Evolutionary conservation across 2,329 filamentous ascomycete species (phyloP).

Genomic region (Leptographium lundbergii): DNA sequence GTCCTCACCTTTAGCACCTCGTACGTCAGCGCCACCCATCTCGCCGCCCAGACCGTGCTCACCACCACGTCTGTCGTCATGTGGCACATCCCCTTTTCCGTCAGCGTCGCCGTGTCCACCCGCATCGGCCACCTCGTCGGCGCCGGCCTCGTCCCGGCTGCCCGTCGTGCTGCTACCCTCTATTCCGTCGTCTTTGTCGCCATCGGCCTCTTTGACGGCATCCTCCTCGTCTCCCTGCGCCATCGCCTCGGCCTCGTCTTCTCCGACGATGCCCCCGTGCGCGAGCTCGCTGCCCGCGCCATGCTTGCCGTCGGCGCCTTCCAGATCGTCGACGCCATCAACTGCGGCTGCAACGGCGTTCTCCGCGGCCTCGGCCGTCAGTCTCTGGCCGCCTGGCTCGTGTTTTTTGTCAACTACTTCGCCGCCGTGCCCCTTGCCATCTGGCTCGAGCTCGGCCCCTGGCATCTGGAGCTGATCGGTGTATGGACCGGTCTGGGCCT

Average conservation of each 20-base stretch:
- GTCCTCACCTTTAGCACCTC: slow-evolving; percentile 55
- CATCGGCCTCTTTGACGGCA: slow-evolving; percentile 45
- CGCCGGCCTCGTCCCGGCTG: slow-evolving; percentile 38
- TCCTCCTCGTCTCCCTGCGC: slow-evolving; percentile 44
- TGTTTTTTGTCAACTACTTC: slow-evolving; percentile 58
- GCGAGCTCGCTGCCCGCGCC: slow-evolving; percentile 39
- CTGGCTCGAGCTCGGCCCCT: slow-evolving; percentile 45
- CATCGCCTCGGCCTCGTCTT: slow-evolving; percentile 50
- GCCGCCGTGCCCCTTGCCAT: slow-evolving; percentile 61
- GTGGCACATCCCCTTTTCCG: slow-evolving; percentile 62
- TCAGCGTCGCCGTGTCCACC: slow-evolving; percentile 58
- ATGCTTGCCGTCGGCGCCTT: slow-evolving; percentile 59
- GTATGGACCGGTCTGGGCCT: slow-evolving; percentile 43
- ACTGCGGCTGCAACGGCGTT: slow-evolving; percentile 54
- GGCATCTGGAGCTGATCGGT: slow-evolving; percentile 52
- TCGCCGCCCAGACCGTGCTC: slow-evolving; percentile 60
- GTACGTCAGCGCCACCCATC: slow-evolving; percentile 50
- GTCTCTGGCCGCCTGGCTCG: slow-evolving; percentile 58
- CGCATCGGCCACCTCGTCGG: slow-evolving; percentile 64
- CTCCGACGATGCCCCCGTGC: slow-evolving; percentile 43
- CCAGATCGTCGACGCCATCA: slow-evolving; percentile 58
- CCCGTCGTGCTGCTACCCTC: neutral
- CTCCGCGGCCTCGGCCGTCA: slow-evolving; percentile 58
- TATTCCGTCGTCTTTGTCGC: slow-evolving; percentile 13
- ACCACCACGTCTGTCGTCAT: slow-evolving; percentile 51